These are phyloP conservation scores for Crithidia bombi DNA, from an alignment of 208 protist species.

Conservation along the genomic window DNA sequence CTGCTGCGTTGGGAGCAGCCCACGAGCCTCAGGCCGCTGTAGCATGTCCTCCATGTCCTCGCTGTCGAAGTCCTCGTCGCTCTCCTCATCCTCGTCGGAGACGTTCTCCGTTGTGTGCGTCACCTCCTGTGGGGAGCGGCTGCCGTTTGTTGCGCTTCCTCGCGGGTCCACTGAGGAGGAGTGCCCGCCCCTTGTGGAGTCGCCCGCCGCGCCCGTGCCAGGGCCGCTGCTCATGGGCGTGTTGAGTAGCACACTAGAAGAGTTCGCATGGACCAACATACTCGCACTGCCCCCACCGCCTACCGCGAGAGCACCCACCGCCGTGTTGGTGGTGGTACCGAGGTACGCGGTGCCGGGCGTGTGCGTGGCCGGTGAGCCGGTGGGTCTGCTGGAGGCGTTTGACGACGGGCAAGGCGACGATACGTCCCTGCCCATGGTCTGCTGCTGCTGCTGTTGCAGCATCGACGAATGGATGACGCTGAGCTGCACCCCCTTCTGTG, in stretches of 20 bases:
- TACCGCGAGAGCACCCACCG: neutral
- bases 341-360: neutral
- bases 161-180: constrained; percentile 10
- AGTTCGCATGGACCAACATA: neutral
- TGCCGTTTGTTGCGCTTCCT: constrained; percentile 25
- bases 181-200: neutral
- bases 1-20: constrained; percentile 6
- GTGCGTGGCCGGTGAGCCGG: neutral
- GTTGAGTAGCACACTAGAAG: neutral
- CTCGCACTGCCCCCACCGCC: neutral
- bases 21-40: constrained; percentile 24
- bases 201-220: neutral
- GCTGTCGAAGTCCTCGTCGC: constrained; percentile 55
- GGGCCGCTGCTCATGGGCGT: neutral
- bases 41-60: constrained; percentile 58
- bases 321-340: neutral
- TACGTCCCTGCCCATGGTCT: neutral
- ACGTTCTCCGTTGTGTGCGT: constrained; percentile 33
- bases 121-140: constrained; percentile 22
- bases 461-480: constrained; percentile 32
- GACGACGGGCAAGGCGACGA: neutral
- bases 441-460: constrained; percentile 13
- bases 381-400: neutral
- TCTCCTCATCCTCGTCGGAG: constrained; percentile 37
- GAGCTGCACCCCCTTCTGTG: constrained; percentile 40